Conservation (phyloP, 305 asterid species). For the Fraxinus floribunda region DNA sequence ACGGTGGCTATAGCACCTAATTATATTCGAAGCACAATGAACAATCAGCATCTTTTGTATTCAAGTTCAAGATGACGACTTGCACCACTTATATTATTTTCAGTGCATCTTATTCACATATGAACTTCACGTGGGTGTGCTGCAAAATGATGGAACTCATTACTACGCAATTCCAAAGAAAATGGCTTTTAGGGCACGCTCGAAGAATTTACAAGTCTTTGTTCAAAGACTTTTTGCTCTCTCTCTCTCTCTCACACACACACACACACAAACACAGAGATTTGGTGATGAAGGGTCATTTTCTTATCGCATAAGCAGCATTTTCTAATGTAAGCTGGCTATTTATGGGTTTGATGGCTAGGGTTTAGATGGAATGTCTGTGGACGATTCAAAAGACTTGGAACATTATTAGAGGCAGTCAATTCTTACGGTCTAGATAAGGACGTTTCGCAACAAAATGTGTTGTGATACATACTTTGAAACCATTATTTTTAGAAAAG, state of each 20-base stretch:
- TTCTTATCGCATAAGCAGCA: slow-evolving; percentile 18
- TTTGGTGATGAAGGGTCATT: slow-evolving; percentile 18
- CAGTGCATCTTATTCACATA: slow-evolving; percentile 5
- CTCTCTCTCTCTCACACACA: slow-evolving; percentile 3
- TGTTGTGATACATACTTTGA: not conserved
- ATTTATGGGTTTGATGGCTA: slow-evolving; percentile 13
- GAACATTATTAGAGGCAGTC: not conserved
- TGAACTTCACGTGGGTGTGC: slow-evolving; percentile 17
- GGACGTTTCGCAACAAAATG: not conserved
- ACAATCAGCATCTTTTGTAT: not conserved
- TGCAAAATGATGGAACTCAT: not conserved
- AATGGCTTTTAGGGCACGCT: slow-evolving; percentile 49
- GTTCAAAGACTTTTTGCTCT: slow-evolving; percentile 12
- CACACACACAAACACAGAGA: not conserved
- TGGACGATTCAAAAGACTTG: not conserved
- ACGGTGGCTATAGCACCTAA: slow-evolving; percentile 21
- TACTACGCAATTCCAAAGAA: slow-evolving; percentile 21
- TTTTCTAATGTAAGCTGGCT: not conserved
- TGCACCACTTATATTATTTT: not conserved
- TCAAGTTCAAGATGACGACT: not conserved
- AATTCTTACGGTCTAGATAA: not conserved
- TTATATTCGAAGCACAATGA: not conserved
- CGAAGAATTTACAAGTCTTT: slow-evolving; percentile 16
- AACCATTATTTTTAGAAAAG: not conserved
- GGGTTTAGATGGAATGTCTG: slow-evolving; percentile 4